phyloP scores from a whole-genome alignment of 2,329 filamentous ascomycete genomes.

The Penicillium vulpinum region DNA sequence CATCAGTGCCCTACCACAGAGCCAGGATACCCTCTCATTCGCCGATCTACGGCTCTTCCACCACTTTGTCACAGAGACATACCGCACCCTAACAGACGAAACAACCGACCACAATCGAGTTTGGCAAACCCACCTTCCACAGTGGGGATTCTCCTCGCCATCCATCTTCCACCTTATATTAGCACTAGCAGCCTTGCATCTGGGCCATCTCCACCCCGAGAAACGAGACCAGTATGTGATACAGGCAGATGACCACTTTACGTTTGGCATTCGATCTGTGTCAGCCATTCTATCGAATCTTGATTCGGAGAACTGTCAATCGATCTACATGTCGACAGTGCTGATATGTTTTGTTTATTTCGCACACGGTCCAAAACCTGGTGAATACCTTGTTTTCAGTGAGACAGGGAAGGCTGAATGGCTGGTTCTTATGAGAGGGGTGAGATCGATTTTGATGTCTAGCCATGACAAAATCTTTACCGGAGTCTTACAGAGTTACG shows the following conservation, averaged over 20 bases:
- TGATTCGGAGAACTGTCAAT: slow-evolving; percentile 31
- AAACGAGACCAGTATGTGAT: slow-evolving; percentile 21
- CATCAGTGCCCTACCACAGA: background rate
- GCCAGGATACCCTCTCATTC: slow-evolving; percentile 23
- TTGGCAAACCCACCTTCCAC: slow-evolving; percentile 32
- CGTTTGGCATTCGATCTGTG: slow-evolving; percentile 36
- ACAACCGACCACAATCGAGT: slow-evolving; percentile 24
- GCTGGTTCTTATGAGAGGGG: slow-evolving; percentile 34
- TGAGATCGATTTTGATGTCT: slow-evolving; percentile 25
- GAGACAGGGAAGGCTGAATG: slow-evolving; percentile 32
- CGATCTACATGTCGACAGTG: slow-evolving; percentile 33
- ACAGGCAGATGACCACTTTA: slow-evolving; percentile 37
- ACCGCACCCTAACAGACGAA: slow-evolving; percentile 27
- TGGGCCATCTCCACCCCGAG: slow-evolving; percentile 23
- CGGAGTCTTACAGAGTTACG: slow-evolving; percentile 22
- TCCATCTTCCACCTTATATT: slow-evolving; percentile 37
- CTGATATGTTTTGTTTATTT: slow-evolving; percentile 39
- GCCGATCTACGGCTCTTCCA: slow-evolving; percentile 35
- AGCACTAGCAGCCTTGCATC: slow-evolving; percentile 33
- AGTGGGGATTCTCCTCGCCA: slow-evolving; percentile 33
- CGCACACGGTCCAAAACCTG: slow-evolving; percentile 28
- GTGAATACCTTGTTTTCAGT: slow-evolving; percentile 38
- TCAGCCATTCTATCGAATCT: slow-evolving; percentile 30
- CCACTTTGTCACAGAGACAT: slow-evolving; percentile 31
- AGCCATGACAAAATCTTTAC: slow-evolving; percentile 26